Percentiles rank a stretch among this genome's conserved stretches.
Conservation (phyloP, 306 rosid genomes). For the Gillenia trifoliata region DNA sequence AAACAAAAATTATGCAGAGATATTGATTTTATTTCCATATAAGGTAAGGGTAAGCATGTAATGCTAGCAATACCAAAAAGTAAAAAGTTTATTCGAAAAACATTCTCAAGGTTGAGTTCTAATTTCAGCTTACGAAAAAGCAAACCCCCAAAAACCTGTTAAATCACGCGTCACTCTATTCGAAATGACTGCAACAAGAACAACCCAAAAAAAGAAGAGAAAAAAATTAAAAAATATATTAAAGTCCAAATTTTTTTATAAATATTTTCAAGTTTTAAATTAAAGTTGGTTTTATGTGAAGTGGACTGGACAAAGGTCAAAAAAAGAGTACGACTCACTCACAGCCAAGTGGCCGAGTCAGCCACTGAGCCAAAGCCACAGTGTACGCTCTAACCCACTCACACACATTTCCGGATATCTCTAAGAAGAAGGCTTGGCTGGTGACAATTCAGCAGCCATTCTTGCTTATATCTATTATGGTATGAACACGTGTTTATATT, state of each 20-base stretch:
- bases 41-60: not conserved
- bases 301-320: conserved; percentile 44
- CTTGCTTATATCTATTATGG: too few species aligned
- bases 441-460: too few species aligned
- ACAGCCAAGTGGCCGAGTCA: not conserved
- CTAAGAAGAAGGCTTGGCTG: too few species aligned
- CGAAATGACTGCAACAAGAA: conserved; percentile 27
- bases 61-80: not conserved
- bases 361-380: not conserved
- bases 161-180: conserved; percentile 49
- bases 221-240: not conserved
- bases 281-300: conserved; percentile 54
- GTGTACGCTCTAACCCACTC: conserved; percentile 32
- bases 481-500: too few species aligned
- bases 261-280: conserved; percentile 49
- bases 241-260: not conserved
- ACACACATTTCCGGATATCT: not conserved
- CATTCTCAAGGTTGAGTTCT: conserved; percentile 6
- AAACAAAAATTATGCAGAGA: too few species aligned
- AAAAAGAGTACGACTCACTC: not conserved
- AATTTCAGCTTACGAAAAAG: conserved; percentile 16
- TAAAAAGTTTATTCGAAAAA: not conserved
- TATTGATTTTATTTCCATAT: not conserved
- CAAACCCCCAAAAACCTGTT: conserved; percentile 21
- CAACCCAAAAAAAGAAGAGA: not conserved